Evolutionary conservation across 2,329 filamentous ascomycete genomes (phyloP).

Genomic region (Fusarium verrucosum): DNA sequence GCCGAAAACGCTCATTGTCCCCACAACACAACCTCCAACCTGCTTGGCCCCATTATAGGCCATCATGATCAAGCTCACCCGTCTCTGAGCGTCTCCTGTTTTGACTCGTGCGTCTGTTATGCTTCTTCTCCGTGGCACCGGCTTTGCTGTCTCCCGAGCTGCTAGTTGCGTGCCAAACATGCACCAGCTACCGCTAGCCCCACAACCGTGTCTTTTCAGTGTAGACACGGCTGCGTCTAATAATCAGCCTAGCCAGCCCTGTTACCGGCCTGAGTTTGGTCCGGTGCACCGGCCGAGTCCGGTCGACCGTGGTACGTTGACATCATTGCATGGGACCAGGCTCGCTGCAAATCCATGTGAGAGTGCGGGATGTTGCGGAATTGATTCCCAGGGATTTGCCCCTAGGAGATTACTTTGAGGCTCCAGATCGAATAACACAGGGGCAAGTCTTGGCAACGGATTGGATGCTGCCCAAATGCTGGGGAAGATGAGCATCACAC

Average conservation of each 20-base stretch:
- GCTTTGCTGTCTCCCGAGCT: slow-evolving; percentile 39
- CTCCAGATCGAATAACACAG: slow-evolving; percentile 14
- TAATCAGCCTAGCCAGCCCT: slow-evolving; percentile 26
- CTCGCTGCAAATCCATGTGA: slow-evolving; percentile 1
- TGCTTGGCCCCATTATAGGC: slow-evolving; percentile 15
- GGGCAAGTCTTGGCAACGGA: slow-evolving; percentile 24
- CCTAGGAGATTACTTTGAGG: slow-evolving; percentile 5
- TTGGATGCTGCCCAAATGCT: slow-evolving; percentile 11
- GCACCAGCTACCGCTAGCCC: slow-evolving; percentile 32
- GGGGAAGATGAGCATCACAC: slow-evolving; percentile 22
- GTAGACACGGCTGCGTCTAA: slow-evolving; percentile 13
- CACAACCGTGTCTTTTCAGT: slow-evolving; percentile 14
- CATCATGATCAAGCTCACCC: slow-evolving; percentile 2
- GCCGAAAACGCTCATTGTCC: slow-evolving; percentile 35
- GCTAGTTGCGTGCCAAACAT: slow-evolving; percentile 36
- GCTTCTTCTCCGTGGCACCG: slow-evolving; percentile 41
- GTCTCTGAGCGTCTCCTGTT: slow-evolving; percentile 19
- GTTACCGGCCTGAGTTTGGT: slow-evolving; percentile 28
- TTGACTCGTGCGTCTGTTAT: slow-evolving; percentile 39
- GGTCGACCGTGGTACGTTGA: neutral
- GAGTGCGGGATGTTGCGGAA: slow-evolving; percentile 18
- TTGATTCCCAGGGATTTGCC: slow-evolving; percentile 4
- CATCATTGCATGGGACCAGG: slow-evolving; percentile 16
- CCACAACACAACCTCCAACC: slow-evolving; percentile 21
- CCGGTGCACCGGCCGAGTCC: slow-evolving; percentile 38